A percentile compares a stretch with the other conserved stretches of the same genome.
Evolutionary conservation across 2,329 filamentous ascomycete species (phyloP).

Genomic region (Leptographium procerum): DNA sequence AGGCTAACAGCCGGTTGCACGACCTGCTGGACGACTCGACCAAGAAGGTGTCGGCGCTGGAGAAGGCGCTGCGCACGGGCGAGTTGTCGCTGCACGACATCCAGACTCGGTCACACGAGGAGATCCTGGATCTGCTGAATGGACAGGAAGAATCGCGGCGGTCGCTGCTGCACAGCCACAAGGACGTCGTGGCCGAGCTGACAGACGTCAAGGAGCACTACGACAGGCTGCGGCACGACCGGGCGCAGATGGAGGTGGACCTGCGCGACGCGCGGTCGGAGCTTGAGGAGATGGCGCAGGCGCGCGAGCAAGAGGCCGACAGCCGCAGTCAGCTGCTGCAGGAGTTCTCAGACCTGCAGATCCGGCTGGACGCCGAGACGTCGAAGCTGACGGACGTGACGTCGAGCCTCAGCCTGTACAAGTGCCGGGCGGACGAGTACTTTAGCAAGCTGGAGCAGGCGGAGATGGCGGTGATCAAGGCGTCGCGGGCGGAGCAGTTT

Average conservation of each 20-base stretch:
- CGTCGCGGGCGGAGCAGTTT: conserved; percentile 83
- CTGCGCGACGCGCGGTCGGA: conserved; percentile 76
- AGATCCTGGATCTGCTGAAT: conserved; percentile 84
- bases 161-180: conserved; percentile 72
- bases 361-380: conserved; percentile 78
- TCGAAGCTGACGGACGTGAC: conserved; percentile 76
- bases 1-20: conserved; percentile 82
- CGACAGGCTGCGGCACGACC: conserved; percentile 75
- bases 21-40: conserved; percentile 90
- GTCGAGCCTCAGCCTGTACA: conserved; percentile 79
- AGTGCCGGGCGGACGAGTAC: conserved; percentile 86
- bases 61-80: conserved; percentile 75
- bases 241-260: conserved; percentile 71
- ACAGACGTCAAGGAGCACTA: conserved; percentile 78
- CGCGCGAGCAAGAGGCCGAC: conserved; percentile 77
- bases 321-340: conserved; percentile 80
- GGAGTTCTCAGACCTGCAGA: conserved; percentile 88
- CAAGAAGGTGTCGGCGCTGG: conserved; percentile 81
- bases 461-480: conserved; percentile 89
- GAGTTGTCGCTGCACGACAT: conserved; percentile 84
- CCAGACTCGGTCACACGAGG: conserved; percentile 86
- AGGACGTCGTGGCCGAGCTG: conserved; percentile 73
- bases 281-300: conserved; percentile 64
- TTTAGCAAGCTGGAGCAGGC: conserved; percentile 96
- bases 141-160: conserved; percentile 84